Evolutionary conservation across 768 basidiomycete genomes (phyloP), one percentile per base, ranked within the genome.

Genomic region (Suillus discolor): DNA sequence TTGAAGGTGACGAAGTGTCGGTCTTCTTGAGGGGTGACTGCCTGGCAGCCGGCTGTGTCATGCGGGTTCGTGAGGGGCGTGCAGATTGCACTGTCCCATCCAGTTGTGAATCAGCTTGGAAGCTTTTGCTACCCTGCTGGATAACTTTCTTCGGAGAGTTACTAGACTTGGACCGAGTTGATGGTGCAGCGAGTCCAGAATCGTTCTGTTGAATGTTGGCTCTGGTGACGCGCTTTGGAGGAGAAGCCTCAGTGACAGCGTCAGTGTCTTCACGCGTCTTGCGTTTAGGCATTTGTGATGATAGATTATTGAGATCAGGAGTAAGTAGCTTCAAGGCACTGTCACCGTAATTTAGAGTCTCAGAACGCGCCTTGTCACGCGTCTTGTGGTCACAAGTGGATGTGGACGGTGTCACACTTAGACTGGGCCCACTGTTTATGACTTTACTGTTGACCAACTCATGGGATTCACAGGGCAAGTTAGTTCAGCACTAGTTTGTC

Each of bases 381-480:
- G 76, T 67, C 15, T 57, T 57, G 13, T 23, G 38, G 57, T 42
- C 41, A 60, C 59, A 8, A n/a, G 59, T 31, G 25, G 31, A 31
- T 31, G 57, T 28, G 25, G 57, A 41, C 63, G 31, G 13, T 20
- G 72, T 79, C 64, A 75, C 73, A 47, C n/a, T n/a, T n/a, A n/a
- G n/a, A n/a, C n/a, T n/a, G n/a, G 7, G 55, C 69, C 34, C 57
- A 66, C 49, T 4, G 4, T 28, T n/a, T 20, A 9, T n/a, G 44
- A 8, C 44, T 61, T 28, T 61, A 57, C 65, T 23, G 13, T 55
- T 34, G 6, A 34, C 39, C 61, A 61, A 69, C 53, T 66, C 34
- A 87, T 89, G 88, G 88, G 88, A 47, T 87, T 89, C 51, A 89
- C 88, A 61, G 88, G 87, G 88, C 86, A 71, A 38, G 75, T 72